These are phyloP conservation scores for Rhododendron kiyosumense DNA, from an alignment of 148 eudicot species.

Conservation along the genomic window DNA sequence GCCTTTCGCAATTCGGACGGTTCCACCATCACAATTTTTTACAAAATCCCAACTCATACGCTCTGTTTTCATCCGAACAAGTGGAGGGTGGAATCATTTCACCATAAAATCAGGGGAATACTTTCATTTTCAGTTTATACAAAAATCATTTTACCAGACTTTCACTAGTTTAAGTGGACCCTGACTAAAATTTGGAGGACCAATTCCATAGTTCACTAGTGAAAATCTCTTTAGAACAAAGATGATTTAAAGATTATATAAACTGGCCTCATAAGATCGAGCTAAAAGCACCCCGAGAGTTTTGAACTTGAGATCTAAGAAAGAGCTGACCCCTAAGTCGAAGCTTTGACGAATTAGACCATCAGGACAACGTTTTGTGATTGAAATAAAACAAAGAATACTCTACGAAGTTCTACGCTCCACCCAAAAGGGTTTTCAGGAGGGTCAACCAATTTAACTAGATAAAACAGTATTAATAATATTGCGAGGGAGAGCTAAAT, in stretches of 20 bases:
- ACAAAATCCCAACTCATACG: not conserved
- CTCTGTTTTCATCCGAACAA: not conserved
- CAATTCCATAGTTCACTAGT: not conserved
- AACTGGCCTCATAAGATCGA: not conserved
- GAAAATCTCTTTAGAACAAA: not conserved
- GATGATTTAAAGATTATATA: no score
- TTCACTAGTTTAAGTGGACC: not conserved
- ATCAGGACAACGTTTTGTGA: not conserved
- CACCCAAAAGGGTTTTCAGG: not conserved
- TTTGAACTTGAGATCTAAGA: not conserved
- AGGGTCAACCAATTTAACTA: not conserved
- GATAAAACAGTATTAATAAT: not conserved
- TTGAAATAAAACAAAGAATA: not conserved
- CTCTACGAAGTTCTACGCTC: not conserved
- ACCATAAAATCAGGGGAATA: not conserved
- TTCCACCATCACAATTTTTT: not conserved
- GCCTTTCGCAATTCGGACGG: not conserved
- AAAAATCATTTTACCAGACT: no score
- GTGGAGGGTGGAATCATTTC: not conserved
- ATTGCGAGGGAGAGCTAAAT: not conserved
- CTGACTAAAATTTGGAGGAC: not conserved
- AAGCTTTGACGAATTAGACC: not conserved
- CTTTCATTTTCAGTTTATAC: no score
- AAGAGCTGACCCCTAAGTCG: not conserved
- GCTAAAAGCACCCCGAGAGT: not conserved